Conservation (phyloP, 345 rosid genomes). For the Moringa oleifera region DNA sequence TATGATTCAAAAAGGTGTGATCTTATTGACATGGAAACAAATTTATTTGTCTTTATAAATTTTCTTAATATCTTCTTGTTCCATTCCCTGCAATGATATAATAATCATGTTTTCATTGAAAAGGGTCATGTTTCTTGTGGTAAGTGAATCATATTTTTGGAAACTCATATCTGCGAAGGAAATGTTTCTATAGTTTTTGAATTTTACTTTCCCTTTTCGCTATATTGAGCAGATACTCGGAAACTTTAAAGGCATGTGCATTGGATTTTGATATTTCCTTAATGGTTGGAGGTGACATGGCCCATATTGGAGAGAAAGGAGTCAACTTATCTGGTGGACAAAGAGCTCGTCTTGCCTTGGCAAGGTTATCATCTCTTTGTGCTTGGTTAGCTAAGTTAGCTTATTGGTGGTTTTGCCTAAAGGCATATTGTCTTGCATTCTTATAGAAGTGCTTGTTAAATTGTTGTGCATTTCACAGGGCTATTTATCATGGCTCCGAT, state of each 20-base stretch:
- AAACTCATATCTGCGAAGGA: neutral
- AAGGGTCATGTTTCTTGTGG: neutral
- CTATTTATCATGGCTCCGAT: slow-evolving; percentile 64
- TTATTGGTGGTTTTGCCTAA: slow-evolving; percentile 11
- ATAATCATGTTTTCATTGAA: neutral
- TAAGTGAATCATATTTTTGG: neutral
- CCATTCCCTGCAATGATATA: neutral
- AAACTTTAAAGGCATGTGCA: slow-evolving; percentile 65
- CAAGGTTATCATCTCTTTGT: slow-evolving; percentile 46
- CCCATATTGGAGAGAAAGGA: slow-evolving; percentile 83
- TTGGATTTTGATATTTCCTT: slow-evolving; percentile 70
- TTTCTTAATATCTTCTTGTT: too few relatives aligned
- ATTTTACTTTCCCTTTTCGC: slow-evolving; percentile 5
- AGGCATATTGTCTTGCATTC: neutral
- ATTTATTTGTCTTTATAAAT: too few relatives aligned
- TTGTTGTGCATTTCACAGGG: slow-evolving; percentile 38
- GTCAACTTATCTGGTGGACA: slow-evolving; percentile 94
- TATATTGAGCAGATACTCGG: slow-evolving; percentile 45
- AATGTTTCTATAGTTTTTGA: slow-evolving; percentile 1
- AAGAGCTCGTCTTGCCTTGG: slow-evolving; percentile 90
- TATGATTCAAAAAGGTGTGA: slow-evolving; percentile 62
- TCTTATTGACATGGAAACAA: neutral
- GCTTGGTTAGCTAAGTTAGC: slow-evolving; percentile 4
- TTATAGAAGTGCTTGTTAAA: slow-evolving; percentile 2
- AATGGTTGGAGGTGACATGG: slow-evolving; percentile 83